Percentiles rank a stretch among this genome's conserved stretches.
These are phyloP conservation scores for Chaetothyriales sp. DNA, from an alignment of 2,329 filamentous ascomycete genomes.

Conservation along the genomic window DNA sequence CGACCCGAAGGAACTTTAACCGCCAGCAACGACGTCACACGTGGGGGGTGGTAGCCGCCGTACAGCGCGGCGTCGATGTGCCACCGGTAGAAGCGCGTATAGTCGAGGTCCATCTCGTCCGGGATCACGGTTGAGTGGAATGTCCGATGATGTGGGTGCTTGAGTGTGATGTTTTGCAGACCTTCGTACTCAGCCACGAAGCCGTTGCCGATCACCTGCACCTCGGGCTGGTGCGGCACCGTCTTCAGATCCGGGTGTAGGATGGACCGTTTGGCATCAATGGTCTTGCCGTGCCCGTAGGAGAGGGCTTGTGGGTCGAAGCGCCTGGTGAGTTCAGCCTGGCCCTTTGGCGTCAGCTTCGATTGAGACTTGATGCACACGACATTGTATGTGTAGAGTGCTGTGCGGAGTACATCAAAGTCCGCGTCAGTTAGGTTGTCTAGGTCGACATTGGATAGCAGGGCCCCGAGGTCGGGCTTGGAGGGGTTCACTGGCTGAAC, in stretches of 20 bases:
- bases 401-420: constrained; percentile 49
- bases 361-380: constrained; percentile 57
- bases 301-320: constrained; percentile 54
- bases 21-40: constrained; percentile 59
- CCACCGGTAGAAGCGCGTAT: constrained; percentile 36
- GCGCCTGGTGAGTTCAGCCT: constrained; percentile 58
- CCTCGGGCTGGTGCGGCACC: constrained; percentile 64
- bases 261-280: constrained; percentile 52
- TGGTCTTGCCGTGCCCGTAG: constrained; percentile 65
- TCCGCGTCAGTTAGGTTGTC: constrained; percentile 52
- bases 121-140: constrained; percentile 57
- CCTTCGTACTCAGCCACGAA: constrained; percentile 57
- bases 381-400: constrained; percentile 56
- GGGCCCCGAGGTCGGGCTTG: constrained; percentile 43
- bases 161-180: constrained; percentile 51
- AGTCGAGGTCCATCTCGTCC: constrained; percentile 43
- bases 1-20: constrained; percentile 57
- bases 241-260: constrained; percentile 71
- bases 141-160: constrained; percentile 63
- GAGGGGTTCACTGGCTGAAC: constrained; percentile 2
- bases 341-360: constrained; percentile 52
- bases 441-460: constrained; percentile 44
- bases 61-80: constrained; percentile 38
- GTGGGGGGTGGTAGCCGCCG: constrained; percentile 53
- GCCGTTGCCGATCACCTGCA: constrained; percentile 69